Base-by-base conservation (phyloP, 805 yeast genomes). In the Schwanniomyces polymorphus region DNA sequence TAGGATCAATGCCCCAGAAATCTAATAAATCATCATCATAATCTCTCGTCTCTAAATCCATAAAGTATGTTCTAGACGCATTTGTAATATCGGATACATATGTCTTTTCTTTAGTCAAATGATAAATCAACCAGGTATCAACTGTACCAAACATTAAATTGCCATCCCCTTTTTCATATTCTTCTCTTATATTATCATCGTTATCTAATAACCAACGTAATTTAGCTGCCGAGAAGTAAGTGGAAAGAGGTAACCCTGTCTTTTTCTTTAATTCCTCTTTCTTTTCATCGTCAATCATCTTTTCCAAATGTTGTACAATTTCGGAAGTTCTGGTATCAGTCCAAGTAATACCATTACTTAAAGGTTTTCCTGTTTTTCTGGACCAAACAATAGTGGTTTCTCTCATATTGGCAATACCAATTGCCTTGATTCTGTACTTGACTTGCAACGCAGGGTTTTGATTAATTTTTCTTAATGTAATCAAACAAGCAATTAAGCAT, bases 351-450 rank as follows among this genome's bases (percentile, higher is more conserved):
- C 97, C 97, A 63, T 88, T 85, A 61, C 85, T 79, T 46, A 90
- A 79, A 4, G 97, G 95, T 54, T 74, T 71, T 35, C 97, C 97
- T 2, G 97, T 90, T 44, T 74, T 74, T 54, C 83, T 79, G 47
- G 90, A 85, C 97, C 97, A 91, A 42, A 91, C 84, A 45, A 86
- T 78, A 26, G 96, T 86, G 38, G 98, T 91, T 70, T 91, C 98
- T 63, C 98, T 81, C 94, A 92, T 95, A 69, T 91, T 92, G 44
- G 97, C 94, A 55, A 91, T 81, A 23, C 98, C 98, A 56, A 91
- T 78, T 41, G 88, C 83, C 48, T 75, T 80, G 48, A 91, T 83
- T 55, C 75, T 76, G 63, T 81, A 85, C 62, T 85, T 75, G 56
- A 81, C 65, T 48, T 74, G 66, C 38, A 75, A 69, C 41, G 75